Conservation (phyloP, 176 grass and related monocot genomes). For the Stipa capillata region DNA sequence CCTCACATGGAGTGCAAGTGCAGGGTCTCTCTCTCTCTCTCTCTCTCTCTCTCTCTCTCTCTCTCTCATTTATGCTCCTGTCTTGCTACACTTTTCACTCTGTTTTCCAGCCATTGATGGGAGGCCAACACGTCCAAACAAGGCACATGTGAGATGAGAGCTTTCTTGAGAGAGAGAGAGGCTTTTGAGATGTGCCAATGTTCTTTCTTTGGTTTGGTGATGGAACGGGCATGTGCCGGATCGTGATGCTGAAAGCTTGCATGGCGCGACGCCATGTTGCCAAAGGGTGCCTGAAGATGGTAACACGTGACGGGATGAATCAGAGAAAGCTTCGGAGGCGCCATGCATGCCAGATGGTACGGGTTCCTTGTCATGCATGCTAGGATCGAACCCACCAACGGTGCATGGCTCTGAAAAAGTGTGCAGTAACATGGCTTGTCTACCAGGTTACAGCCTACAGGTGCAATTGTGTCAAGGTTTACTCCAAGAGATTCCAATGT, state of each 20-base stretch:
- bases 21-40: background rate
- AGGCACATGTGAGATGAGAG: background rate
- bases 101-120: background rate
- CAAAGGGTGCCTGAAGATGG: background rate
- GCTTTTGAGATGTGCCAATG: background rate
- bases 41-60: background rate
- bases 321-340: background rate
- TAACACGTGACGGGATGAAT: background rate
- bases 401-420: constrained; percentile 11
- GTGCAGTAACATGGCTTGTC: background rate
- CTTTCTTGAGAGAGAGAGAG: background rate
- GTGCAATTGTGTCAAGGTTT: too few relatives aligned
- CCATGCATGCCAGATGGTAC: background rate
- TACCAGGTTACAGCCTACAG: background rate
- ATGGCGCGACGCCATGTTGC: background rate
- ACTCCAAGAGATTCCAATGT: too few relatives aligned
- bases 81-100: background rate
- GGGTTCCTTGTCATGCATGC: background rate
- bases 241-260: background rate
- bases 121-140: background rate
- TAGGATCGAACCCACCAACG: constrained; percentile 3
- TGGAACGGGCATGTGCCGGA: background rate
- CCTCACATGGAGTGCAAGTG: constrained; percentile 14
- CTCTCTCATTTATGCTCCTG: background rate
- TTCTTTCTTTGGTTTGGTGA: background rate